Evolutionary conservation across 176 grass and related monocot genomes (phyloP), one percentile per base, ranked within the genome.

Genomic region (Phoenix roebelenii): DNA sequence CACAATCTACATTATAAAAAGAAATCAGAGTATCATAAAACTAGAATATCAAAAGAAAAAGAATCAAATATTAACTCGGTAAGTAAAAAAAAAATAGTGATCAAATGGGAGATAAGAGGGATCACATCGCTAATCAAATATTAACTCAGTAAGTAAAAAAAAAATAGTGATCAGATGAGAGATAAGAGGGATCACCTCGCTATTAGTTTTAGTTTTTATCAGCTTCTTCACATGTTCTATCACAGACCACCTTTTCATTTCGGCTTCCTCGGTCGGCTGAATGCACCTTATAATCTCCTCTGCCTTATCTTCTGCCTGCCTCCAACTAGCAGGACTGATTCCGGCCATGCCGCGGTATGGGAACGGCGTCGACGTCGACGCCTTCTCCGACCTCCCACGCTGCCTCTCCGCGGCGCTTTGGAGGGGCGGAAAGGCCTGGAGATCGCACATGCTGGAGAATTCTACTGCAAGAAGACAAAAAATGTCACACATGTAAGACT

Each of bases 261-360:
- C 80, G 5, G 91, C 90, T 23, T 68, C 86, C 51, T 55, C 58
- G 28, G 86, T 95, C 50, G 91, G 91, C 66, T 63, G 77, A 22
- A 84, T 80, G 74, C 72, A 67, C 30, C 63, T 58, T 6, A 90
- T 49, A 24, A 95, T 82, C 80, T 82, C 70, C 7, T 19, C 39
- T 22, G 83, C 90, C 32, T 51, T 66, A 17, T 2, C 52, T 74
- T 71, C 90, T 1, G 80, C 90, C 1, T 22, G 19, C 20, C 25
- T 3, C 61, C 61, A 64, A 64, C 4, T 64, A 5, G 49, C 39
- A 0, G 1, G 19, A 16, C 22, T 25, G 39, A 64, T 51, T 22
- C 22, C 18, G 3, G 54, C n/a, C 54, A 18, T 55, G 18, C 16
- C 0, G 54, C 10, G 58, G 29, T 25, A 6, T 16, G 65, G 64